A percentile compares a stretch with the other conserved stretches of the same genome.
These are phyloP conservation scores for Grosmannia serpens DNA, from an alignment of 2,329 filamentous ascomycete species.

Conservation along the genomic window DNA sequence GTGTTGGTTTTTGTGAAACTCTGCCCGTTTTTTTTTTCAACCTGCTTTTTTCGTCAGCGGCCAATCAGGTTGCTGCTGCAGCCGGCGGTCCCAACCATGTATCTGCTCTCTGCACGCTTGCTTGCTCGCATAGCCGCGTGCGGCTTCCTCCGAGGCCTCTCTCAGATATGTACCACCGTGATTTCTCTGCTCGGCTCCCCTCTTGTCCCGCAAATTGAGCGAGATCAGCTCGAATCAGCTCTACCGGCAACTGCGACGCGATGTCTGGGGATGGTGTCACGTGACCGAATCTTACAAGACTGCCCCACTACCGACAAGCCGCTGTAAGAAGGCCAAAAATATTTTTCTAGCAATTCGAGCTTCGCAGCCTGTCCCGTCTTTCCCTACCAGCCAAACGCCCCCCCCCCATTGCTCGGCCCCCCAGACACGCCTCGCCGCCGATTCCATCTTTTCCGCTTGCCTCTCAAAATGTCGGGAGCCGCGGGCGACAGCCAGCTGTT, in stretches of 20 bases:
- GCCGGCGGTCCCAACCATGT: no score
- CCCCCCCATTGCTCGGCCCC: background rate
- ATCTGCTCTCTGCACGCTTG: no score
- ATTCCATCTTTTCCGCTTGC: background rate
- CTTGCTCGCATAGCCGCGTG: no score
- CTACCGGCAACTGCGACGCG: no score
- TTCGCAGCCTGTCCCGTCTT: background rate
- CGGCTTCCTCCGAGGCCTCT: no score
- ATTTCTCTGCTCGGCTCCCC: no score
- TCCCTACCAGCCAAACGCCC: background rate
- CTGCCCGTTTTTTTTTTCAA: background rate
- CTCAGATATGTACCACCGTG: no score
- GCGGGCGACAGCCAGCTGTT: constrained; percentile 86
- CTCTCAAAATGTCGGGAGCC: constrained; percentile 32
- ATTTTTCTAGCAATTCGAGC: background rate
- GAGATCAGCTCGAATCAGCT: background rate
- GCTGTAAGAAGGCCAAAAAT: background rate
- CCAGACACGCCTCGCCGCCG: background rate
- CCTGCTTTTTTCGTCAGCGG: no score
- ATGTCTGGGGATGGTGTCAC: background rate
- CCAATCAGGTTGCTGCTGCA: no score
- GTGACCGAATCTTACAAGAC: background rate
- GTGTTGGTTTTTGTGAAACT: no score
- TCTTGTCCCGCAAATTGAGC: background rate
- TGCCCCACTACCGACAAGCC: background rate